Percentiles rank a stretch among this genome's conserved stretches.
These are phyloP conservation scores for Colletotrichum paranaense DNA, from an alignment of 2,329 filamentous ascomycete species.

Conservation along the genomic window DNA sequence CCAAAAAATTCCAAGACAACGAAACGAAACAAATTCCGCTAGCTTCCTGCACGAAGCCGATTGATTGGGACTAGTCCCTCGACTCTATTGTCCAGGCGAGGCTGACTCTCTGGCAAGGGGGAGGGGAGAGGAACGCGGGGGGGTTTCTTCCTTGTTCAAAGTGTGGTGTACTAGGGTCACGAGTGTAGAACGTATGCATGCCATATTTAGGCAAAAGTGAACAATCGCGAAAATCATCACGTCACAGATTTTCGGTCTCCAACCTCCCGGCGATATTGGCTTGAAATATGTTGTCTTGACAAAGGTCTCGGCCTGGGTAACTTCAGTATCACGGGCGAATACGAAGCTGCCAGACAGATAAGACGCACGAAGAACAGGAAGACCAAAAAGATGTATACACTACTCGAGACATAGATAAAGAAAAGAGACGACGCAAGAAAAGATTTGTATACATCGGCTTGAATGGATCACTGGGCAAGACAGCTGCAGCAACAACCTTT, in stretches of 20 bases:
- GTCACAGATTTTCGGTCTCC: not conserved
- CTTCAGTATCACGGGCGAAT: not conserved
- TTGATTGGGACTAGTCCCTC: slow-evolving; percentile 25
- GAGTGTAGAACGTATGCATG: not conserved
- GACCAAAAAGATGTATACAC: slow-evolving; percentile 13
- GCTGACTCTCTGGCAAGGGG: slow-evolving; percentile 14
- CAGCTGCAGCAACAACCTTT: not conserved
- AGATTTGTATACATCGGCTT: slow-evolving; percentile 27
- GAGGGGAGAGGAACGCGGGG: not conserved
- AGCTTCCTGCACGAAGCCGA: slow-evolving; percentile 19
- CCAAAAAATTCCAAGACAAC: not conserved
- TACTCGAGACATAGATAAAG: slow-evolving; percentile 19
- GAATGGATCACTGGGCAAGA: not conserved
- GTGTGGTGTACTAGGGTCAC: not conserved
- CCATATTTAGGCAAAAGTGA: no score
- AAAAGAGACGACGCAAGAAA: not conserved
- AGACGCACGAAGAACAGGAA: not conserved
- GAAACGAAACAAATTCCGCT: slow-evolving; percentile 7
- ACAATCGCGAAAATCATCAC: not conserved
- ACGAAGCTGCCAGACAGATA: not conserved
- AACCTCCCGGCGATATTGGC: no score
- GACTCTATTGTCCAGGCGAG: slow-evolving; percentile 33
- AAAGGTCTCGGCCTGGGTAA: no score
- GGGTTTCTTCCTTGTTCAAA: not conserved
- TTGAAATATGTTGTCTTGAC: no score